Percentiles rank a stretch among this genome's conserved stretches.
Evolutionary conservation across 805 yeast genomes (phyloP).

Genomic region (Aciculoconidium aculeatum): DNA sequence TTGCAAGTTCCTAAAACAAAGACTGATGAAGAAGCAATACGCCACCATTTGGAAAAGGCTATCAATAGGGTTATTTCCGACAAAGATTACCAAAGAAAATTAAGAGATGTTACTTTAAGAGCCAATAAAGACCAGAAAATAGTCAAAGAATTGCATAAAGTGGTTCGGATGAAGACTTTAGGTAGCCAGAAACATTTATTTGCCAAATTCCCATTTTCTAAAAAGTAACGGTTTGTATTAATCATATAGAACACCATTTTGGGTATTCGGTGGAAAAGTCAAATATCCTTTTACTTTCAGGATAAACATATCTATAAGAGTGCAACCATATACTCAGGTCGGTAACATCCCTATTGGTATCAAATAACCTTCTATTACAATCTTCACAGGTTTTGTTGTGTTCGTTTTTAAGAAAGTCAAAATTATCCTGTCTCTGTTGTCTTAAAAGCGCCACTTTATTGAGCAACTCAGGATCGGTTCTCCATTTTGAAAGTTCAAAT

Average conservation of each 20-base stretch:
- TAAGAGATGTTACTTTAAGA: slow-evolving; percentile 1
- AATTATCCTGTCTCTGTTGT: slow-evolving; percentile 17
- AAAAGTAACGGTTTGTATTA: neutral
- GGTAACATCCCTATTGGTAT: slow-evolving; percentile 20
- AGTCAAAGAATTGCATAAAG: slow-evolving; percentile 1
- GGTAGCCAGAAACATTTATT: slow-evolving; percentile 8
- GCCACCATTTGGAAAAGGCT: slow-evolving; percentile 9
- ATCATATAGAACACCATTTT: slow-evolving; percentile 35
- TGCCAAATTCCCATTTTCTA: slow-evolving; percentile 22
- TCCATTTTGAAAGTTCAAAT: slow-evolving; percentile 9
- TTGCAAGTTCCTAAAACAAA: slow-evolving; percentile 15
- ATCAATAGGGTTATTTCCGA: slow-evolving; percentile 7
- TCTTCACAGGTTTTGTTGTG: slow-evolving; percentile 20
- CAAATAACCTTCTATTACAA: slow-evolving; percentile 29
- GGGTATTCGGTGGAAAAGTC: slow-evolving; percentile 41
- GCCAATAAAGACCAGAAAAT: slow-evolving; percentile 4
- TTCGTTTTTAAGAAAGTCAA: slow-evolving; percentile 23
- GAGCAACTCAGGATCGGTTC: slow-evolving; percentile 7
- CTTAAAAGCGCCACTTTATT: slow-evolving; percentile 15
- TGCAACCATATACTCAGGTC: slow-evolving; percentile 42
- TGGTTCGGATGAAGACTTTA: slow-evolving; percentile 6
- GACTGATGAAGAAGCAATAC: slow-evolving; percentile 11
- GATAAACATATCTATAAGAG: slow-evolving; percentile 32
- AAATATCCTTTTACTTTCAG: slow-evolving; percentile 21
- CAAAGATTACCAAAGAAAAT: neutral